Evolutionary conservation across 345 rosid genomes (phyloP).

Genomic region (Eucalyptus pauciflora): DNA sequence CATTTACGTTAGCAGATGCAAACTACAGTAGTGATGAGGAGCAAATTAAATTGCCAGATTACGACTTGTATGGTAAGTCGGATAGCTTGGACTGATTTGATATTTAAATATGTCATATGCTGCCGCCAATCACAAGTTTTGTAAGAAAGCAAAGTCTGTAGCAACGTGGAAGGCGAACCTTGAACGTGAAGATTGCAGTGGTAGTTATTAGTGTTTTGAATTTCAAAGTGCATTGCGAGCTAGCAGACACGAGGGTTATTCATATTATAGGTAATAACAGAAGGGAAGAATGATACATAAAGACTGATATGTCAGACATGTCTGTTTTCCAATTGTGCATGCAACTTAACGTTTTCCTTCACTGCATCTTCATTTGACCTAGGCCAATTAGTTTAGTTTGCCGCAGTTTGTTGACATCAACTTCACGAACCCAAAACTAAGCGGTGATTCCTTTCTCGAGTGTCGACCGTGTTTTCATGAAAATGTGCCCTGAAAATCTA

Average conservation of each 20-base stretch:
- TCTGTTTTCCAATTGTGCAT: not conserved
- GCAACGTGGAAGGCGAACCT: not conserved
- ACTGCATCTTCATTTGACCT: not conserved
- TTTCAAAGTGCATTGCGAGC: not conserved
- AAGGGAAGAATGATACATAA: not conserved
- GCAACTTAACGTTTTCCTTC: not conserved
- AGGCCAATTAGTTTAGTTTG: not conserved
- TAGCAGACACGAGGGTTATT: not conserved
- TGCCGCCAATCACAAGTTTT: not conserved
- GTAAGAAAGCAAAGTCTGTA: not conserved
- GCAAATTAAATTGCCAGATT: not conserved
- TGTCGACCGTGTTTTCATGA: not conserved
- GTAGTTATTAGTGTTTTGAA: not conserved
- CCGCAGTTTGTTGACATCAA: not conserved
- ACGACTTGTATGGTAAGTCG: conserved; percentile 1
- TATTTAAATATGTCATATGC: not conserved
- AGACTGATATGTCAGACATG: not conserved
- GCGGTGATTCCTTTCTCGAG: not conserved
- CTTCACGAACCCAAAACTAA: not conserved
- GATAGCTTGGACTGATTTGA: not conserved
- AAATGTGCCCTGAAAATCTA: not conserved
- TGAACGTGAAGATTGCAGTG: not conserved
- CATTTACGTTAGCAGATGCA: not conserved
- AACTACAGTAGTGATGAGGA: not conserved
- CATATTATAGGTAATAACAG: not conserved